Conservation (phyloP, 805 yeast genomes). For the Schwanniomyces vanrijiae region DNA sequence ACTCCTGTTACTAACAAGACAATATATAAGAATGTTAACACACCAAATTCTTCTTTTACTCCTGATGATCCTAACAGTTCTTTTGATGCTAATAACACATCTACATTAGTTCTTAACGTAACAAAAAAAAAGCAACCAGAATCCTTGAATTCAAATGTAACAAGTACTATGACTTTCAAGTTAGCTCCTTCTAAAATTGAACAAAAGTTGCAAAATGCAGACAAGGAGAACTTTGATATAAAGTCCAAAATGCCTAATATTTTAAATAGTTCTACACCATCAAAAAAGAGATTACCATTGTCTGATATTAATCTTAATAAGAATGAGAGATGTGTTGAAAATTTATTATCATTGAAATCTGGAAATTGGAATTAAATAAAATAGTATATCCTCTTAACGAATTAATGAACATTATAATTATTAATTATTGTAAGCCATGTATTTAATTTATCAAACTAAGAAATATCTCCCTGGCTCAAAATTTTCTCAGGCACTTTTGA, state of each 20-base stretch:
- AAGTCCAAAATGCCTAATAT: constrained; percentile 16
- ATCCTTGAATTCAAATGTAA: constrained; percentile 24
- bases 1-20: constrained; percentile 6
- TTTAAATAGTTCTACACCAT: constrained; percentile 13
- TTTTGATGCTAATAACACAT: constrained; percentile 16
- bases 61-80: constrained; percentile 16
- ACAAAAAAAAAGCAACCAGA: constrained; percentile 37
- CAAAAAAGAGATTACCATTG: constrained; percentile 26
- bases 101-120: constrained; percentile 17
- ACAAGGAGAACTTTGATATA: constrained; percentile 15
- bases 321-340: constrained; percentile 30
- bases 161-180: constrained; percentile 37
- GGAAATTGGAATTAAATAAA: constrained; percentile 29
- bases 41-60: constrained; percentile 9
- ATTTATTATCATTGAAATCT: constrained; percentile 38
- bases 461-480: neutral
- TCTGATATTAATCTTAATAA: constrained; percentile 20
- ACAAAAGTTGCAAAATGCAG: constrained; percentile 6
- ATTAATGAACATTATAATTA: neutral
- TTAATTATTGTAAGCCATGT: neutral
- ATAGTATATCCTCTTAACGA: neutral
- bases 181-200: constrained; percentile 21
- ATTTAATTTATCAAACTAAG: neutral
- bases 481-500: neutral
- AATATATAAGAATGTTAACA: neutral